Evolutionary conservation across 2,329 filamentous ascomycete species (phyloP).

Genomic region (Aspergillus melleus): DNA sequence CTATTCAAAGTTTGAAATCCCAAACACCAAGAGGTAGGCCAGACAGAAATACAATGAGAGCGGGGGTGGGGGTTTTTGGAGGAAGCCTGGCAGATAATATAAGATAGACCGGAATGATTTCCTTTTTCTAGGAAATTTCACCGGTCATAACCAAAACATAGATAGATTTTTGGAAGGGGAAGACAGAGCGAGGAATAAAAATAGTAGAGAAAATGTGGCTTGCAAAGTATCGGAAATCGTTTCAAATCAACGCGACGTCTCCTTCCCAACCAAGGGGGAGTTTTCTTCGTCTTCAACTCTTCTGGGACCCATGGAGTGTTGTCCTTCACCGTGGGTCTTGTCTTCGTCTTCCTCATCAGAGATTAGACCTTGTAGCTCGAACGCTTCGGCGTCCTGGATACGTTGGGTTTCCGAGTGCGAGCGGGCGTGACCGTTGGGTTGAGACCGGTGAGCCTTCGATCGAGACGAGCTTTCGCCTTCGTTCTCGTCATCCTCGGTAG

Average conservation of each 20-base stretch:
- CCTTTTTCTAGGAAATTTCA: too few species aligned
- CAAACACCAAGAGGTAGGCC: background rate
- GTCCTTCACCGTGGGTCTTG: constrained; percentile 9
- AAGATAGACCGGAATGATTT: too few species aligned
- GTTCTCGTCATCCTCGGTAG: constrained; percentile 11
- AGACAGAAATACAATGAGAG: background rate
- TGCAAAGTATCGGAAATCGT: background rate
- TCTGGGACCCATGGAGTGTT: constrained; percentile 23
- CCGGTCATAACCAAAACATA: background rate
- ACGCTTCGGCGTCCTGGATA: constrained; percentile 82
- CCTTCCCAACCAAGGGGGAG: constrained; percentile 20
- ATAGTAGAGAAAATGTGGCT: background rate
- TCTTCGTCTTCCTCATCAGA: constrained; percentile 77
- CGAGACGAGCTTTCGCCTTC: constrained; percentile 18
- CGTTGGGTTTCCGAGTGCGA: constrained; percentile 46
- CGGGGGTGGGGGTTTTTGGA: too few species aligned
- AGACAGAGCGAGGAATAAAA: background rate
- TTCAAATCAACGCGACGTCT: constrained; percentile 7
- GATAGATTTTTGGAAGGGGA: background rate
- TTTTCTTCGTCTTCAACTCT: constrained; percentile 35
- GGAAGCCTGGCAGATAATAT: too few species aligned
- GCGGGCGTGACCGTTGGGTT: constrained; percentile 47
- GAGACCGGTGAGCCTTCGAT: constrained; percentile 8
- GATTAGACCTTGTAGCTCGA: constrained; percentile 87
- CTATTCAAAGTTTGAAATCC: background rate